A percentile compares a stretch with the other conserved stretches of the same genome.
phyloP scores from a whole-genome alignment of 1,284 basidiomycete genomes.

The Ustilago bromivora region DNA sequence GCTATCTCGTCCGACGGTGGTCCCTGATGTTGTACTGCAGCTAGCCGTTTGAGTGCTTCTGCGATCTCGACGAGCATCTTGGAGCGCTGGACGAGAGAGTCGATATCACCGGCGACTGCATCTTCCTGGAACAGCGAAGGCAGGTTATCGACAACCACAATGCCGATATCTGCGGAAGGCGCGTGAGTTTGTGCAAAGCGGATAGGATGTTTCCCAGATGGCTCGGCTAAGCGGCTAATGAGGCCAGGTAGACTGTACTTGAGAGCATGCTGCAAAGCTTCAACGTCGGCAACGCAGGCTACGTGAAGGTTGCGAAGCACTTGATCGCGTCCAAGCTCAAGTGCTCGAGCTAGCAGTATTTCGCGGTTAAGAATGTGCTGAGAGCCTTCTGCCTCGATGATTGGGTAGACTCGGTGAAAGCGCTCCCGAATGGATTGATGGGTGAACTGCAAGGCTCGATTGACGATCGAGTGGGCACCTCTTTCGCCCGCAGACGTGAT shows the following conservation, averaged over 20 bases:
- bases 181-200: neutral
- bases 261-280: slow-evolving; percentile 54
- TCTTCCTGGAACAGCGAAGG: slow-evolving; percentile 60
- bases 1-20: no score
- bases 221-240: slow-evolving; percentile 12
- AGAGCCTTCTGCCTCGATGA: neutral
- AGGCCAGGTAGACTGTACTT: slow-evolving; percentile 57
- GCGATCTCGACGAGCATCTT: slow-evolving; percentile 45
- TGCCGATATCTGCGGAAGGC: slow-evolving; percentile 17
- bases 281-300: slow-evolving; percentile 41
- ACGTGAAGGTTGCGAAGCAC: slow-evolving; percentile 39
- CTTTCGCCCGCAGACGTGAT: slow-evolving; percentile 47
- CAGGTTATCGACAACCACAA: slow-evolving; percentile 57
- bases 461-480: slow-evolving; percentile 32
- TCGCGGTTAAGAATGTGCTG: slow-evolving; percentile 9
- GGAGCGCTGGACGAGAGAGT: slow-evolving; percentile 37
- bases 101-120: slow-evolving; percentile 28
- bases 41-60: slow-evolving; percentile 45
- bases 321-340: slow-evolving; percentile 25
- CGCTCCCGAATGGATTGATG: slow-evolving; percentile 17
- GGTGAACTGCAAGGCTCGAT: slow-evolving; percentile 27
- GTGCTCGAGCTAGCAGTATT: slow-evolving; percentile 13
- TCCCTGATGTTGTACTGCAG: neutral
- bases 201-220: neutral
- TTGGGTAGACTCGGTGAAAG: slow-evolving; percentile 4